phyloP scores from a whole-genome alignment of 371 early-diverging fungal genomes.

The Capillidium rhysosporum region DNA sequence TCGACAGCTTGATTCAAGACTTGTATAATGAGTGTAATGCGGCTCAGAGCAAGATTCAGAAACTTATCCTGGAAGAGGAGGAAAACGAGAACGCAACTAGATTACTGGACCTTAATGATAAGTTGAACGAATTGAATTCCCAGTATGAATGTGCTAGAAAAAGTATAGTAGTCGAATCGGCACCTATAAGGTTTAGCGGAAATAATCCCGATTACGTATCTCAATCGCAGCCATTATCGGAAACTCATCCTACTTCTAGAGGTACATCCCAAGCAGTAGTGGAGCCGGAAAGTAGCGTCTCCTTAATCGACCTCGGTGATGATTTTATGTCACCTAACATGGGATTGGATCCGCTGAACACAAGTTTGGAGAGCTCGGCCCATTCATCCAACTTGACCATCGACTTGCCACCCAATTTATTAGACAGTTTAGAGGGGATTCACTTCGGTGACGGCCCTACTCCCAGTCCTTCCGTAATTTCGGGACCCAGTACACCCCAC shows the following conservation, averaged over 20 bases:
- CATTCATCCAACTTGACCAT: neutral
- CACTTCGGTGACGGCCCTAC: neutral
- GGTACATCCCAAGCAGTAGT: too few species aligned
- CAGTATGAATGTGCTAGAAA: conserved; percentile 2
- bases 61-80: conserved; percentile 5
- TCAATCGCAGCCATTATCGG: too few species aligned
- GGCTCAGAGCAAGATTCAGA: conserved; percentile 3
- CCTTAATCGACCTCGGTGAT: conserved; percentile 3
- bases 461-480: neutral
- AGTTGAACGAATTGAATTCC: neutral
- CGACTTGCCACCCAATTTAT: neutral
- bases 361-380: neutral
- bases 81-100: neutral
- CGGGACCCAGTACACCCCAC: neutral
- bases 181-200: too few species aligned
- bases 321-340: neutral
- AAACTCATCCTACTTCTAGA: neutral
- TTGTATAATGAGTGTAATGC: conserved; percentile 7
- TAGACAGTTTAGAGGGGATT: neutral
- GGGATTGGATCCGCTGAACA: neutral
- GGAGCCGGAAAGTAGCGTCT: neutral
- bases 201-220: too few species aligned
- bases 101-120: neutral
- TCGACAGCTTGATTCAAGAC: neutral
- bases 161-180: neutral